These are phyloP conservation scores for Sporothrix inflata DNA, from an alignment of 2,329 filamentous ascomycete species.

Conservation along the genomic window DNA sequence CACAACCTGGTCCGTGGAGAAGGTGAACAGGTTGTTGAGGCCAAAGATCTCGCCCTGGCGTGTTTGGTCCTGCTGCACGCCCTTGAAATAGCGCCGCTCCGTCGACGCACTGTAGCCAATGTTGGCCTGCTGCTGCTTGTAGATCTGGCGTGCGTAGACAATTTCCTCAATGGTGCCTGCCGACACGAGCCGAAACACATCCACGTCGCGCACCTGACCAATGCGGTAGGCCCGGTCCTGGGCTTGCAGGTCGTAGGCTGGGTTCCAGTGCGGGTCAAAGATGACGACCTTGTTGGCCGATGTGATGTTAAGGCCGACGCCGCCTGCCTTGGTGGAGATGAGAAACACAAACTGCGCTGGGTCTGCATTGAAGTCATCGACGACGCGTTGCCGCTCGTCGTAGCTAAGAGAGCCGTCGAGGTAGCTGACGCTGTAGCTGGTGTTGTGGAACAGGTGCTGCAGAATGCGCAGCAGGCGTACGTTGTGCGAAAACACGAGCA, in stretches of 20 bases:
- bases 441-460: constrained; percentile 81
- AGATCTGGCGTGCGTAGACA: constrained; percentile 94
- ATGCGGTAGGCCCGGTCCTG: constrained; percentile 97
- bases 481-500: constrained; percentile 92
- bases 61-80: constrained; percentile 80
- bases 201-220: constrained; percentile 88
- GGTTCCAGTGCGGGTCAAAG: constrained; percentile 97
- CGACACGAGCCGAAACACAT: constrained; percentile 90
- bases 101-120: constrained; percentile 93
- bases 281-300: constrained; percentile 98
- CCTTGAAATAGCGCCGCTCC: constrained; percentile 93
- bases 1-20: constrained; percentile 75
- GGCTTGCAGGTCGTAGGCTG: constrained; percentile 89
- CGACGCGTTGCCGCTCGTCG: constrained; percentile 77
- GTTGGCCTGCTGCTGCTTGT: constrained; percentile 98
- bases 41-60: constrained; percentile 96
- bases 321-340: constrained; percentile 91
- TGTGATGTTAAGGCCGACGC: constrained; percentile 93
- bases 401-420: constrained; percentile 84
- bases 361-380: constrained; percentile 91
- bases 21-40: constrained; percentile 81
- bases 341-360: constrained; percentile 89
- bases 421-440: constrained; percentile 88
- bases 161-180: constrained; percentile 96
- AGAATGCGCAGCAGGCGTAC: constrained; percentile 84